Evolutionary conservation across 2,329 filamentous ascomycete species (phyloP).

Genomic region (Diaporthe sp.): DNA sequence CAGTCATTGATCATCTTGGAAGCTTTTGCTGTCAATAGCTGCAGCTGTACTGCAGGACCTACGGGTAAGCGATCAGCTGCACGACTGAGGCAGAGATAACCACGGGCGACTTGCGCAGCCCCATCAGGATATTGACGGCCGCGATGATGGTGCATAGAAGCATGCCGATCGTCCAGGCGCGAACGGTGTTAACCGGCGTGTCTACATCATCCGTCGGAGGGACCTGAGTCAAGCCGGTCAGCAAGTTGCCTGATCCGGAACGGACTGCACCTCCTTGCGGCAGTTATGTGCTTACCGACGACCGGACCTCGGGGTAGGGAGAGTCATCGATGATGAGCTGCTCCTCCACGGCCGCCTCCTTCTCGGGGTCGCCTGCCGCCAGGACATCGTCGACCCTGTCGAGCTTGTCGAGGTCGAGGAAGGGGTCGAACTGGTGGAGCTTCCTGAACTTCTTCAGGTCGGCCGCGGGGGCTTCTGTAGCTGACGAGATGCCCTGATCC

Average conservation of each 20-base stretch:
- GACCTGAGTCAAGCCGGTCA: constrained; percentile 6
- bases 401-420: constrained; percentile 29
- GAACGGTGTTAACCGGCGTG: constrained; percentile 24
- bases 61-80: constrained; percentile 27
- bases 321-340: constrained; percentile 31
- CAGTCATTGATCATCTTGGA: background rate
- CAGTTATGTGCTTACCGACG: constrained; percentile 44
- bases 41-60: background rate
- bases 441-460: constrained; percentile 30
- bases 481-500: background rate
- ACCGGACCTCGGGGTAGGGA: constrained; percentile 45
- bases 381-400: constrained; percentile 32
- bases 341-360: constrained; percentile 18
- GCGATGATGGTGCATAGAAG: constrained; percentile 12
- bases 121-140: constrained; percentile 26
- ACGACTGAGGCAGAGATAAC: constrained; percentile 18
- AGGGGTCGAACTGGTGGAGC: constrained; percentile 29
- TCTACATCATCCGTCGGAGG: constrained; percentile 26
- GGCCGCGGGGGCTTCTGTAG: background rate
- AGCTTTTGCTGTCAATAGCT: background rate
- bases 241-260: background rate
- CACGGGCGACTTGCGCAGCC: constrained; percentile 25
- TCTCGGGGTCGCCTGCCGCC: constrained; percentile 3
- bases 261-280: background rate
- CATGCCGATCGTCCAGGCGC: constrained; percentile 30